Evolutionary conservation across 352 stramenopile genomes (phyloP).

Genomic region (Globisporangium nagaii): DNA sequence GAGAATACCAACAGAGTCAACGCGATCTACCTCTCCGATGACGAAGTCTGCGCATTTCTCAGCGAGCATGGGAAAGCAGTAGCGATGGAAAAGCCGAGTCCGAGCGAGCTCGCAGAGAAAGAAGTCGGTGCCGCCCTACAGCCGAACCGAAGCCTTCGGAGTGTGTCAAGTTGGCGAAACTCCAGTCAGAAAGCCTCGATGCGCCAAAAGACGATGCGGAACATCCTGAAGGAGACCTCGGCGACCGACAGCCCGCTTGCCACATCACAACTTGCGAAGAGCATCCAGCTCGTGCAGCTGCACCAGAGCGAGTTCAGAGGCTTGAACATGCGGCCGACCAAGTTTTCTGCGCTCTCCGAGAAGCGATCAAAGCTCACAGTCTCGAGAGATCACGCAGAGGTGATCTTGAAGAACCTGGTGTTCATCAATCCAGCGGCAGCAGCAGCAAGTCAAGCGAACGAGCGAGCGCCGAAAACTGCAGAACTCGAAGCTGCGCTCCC

Average conservation of each 20-base stretch:
- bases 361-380: conserved; percentile 29
- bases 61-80: conserved; percentile 1
- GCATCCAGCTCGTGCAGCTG: conserved; percentile 21
- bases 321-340: conserved; percentile 27
- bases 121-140: not conserved
- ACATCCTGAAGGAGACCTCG: not conserved
- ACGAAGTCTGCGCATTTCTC: conserved; percentile 33
- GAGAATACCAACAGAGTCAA: conserved; percentile 31
- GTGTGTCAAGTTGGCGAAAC: conserved; percentile 13
- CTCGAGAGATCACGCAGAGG: conserved; percentile 35
- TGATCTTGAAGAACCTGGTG: conserved; percentile 35
- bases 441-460: not conserved
- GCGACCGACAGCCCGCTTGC: not conserved
- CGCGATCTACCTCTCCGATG: conserved; percentile 48
- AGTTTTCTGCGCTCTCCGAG: conserved; percentile 31
- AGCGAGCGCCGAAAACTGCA: not conserved
- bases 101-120: not conserved
- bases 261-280: not conserved
- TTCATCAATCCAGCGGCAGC: conserved; percentile 30
- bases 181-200: conserved; percentile 18
- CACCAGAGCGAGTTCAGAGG: conserved; percentile 44
- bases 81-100: not conserved
- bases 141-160: conserved; percentile 1
- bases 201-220: conserved; percentile 11
- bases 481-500: not conserved